Percentiles rank a stretch among this genome's conserved stretches.
These are phyloP conservation scores for Pisolithus sp. DNA, from an alignment of 768 basidiomycete genomes.

Conservation along the genomic window DNA sequence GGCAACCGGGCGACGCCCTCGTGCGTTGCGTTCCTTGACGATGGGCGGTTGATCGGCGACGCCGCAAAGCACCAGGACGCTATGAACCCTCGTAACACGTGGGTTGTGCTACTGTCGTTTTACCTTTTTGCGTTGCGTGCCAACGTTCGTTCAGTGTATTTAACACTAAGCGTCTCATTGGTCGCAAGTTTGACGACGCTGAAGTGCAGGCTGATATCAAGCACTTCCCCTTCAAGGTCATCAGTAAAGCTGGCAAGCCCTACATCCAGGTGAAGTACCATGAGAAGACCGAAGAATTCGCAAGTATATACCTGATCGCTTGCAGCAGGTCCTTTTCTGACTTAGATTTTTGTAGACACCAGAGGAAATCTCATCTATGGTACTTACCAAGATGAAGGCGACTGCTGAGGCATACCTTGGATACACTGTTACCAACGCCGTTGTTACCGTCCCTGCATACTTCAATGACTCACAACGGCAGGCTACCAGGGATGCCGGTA, in stretches of 20 bases:
- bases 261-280: neutral
- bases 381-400: neutral
- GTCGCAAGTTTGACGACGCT: neutral
- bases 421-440: conserved; percentile 52
- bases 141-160: too few relatives aligned
- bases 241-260: neutral
- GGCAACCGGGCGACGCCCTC: neutral
- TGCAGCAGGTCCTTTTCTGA: conserved; percentile 37
- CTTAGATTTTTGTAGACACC: conserved; percentile 62
- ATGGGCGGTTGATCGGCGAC: neutral
- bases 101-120: neutral
- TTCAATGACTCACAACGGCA: conserved; percentile 45
- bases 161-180: neutral
- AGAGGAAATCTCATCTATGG: conserved; percentile 30
- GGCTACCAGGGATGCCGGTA: conserved; percentile 41
- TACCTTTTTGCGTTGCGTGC: neutral
- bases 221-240: neutral
- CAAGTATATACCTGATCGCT: neutral
- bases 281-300: neutral
- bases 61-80: neutral
- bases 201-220: neutral
- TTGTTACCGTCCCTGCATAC: conserved; percentile 86
- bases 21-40: neutral
- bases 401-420: conserved; percentile 67
- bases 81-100: neutral